A percentile compares a stretch with the other conserved stretches of the same genome.
Evolutionary conservation across 345 rosid species (phyloP).

Genomic region (Laguncularia racemosa): DNA sequence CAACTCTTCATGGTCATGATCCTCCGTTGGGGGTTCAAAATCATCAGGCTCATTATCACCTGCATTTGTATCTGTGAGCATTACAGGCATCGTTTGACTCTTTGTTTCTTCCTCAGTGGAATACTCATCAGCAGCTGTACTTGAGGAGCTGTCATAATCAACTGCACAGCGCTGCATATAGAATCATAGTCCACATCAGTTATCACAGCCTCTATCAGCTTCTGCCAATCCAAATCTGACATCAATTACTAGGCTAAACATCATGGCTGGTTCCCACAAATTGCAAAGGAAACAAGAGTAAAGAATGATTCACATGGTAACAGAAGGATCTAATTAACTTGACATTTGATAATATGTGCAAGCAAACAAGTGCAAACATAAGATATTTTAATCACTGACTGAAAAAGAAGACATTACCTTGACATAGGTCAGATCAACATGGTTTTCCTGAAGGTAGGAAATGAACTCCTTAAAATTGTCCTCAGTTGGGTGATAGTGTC

Average conservation of each 20-base stretch:
- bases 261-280: too few relatives aligned
- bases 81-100: slow-evolving; percentile 4
- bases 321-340: too few relatives aligned
- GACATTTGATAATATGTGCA: background rate
- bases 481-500: slow-evolving; percentile 92
- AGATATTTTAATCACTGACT: too few relatives aligned
- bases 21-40: background rate
- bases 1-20: slow-evolving; percentile 10
- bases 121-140: slow-evolving; percentile 10
- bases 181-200: slow-evolving; percentile 6
- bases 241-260: background rate
- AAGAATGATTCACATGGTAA: too few relatives aligned
- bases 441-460: slow-evolving; percentile 49
- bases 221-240: background rate
- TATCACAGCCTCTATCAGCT: background rate
- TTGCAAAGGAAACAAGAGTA: too few relatives aligned
- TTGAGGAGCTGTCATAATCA: slow-evolving; percentile 50
- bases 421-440: slow-evolving; percentile 69
- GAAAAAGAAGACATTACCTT: slow-evolving; percentile 37
- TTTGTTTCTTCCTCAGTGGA: slow-evolving; percentile 7
- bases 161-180: slow-evolving; percentile 44
- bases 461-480: slow-evolving; percentile 84
- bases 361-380: background rate
- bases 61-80: background rate
- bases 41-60: slow-evolving; percentile 1